Percentiles rank a stretch among this genome's conserved stretches.
phyloP scores from a whole-genome alignment of 2,329 filamentous ascomycete genomes.

The Pseudovirgaria hyperparasitica region DNA sequence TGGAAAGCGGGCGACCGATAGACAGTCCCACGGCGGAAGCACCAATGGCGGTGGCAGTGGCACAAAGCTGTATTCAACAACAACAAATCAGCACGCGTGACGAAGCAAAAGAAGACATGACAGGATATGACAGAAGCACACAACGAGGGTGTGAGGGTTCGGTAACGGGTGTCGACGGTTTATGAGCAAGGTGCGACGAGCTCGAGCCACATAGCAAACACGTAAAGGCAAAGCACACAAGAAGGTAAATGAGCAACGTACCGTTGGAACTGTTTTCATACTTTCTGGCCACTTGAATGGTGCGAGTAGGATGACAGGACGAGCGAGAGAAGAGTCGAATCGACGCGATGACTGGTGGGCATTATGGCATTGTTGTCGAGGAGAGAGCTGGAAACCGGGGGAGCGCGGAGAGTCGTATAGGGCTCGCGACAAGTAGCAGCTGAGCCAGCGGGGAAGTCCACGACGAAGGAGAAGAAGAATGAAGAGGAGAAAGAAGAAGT shows the following conservation, averaged over 20 bases:
- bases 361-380: constrained; percentile 30
- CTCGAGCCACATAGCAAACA: constrained; percentile 5
- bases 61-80: constrained; percentile 44
- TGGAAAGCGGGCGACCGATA: constrained; percentile 38
- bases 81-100: constrained; percentile 20
- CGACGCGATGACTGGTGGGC: constrained; percentile 18
- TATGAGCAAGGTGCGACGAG: constrained; percentile 11
- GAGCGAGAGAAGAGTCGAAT: constrained; percentile 24
- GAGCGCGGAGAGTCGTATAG: constrained; percentile 4
- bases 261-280: constrained; percentile 35
- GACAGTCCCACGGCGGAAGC: constrained; percentile 46
- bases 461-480: constrained; percentile 10
- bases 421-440: constrained; percentile 8
- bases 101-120: constrained; percentile 13
- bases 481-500: constrained; percentile 7
- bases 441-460: constrained; percentile 12
- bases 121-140: constrained; percentile 7
- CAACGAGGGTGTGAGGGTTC: constrained; percentile 13
- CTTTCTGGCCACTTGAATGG: constrained; percentile 24
- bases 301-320: constrained; percentile 19
- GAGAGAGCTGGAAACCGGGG: constrained; percentile 6
- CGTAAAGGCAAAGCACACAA: constrained; percentile 4
- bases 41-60: constrained; percentile 46
- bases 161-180: too few relatives aligned
- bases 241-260: constrained; percentile 16